Base-by-base conservation (phyloP, 129 eudicot species). In the Chrysanthemum lavandulifolium region DNA sequence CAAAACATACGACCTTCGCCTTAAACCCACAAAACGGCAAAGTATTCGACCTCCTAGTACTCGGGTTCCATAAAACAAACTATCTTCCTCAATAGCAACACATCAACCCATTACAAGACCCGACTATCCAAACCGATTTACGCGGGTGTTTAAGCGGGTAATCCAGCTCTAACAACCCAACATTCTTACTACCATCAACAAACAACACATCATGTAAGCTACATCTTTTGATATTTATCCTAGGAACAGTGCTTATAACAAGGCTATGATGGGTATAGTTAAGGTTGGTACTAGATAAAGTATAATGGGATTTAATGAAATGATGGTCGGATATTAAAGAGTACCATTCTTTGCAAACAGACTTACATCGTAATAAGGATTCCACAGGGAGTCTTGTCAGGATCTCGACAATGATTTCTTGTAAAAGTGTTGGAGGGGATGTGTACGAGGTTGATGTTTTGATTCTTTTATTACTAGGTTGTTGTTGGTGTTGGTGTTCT, bases 31-130 rank as follows among this genome's bases (percentile, higher is more conserved):
- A 64, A 18, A 40, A 53, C 0, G 88, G 84, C 64, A 89, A 59
- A n/a, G 53, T 75, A 4, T 59, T 78, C 0, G 83, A 82, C 16
- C 19, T 63, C 33, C 89, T 55, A 16, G 78, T 82, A 14, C 79
- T 51, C 10, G 96, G 96, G 80, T 89, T 89, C 96, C 96, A 89
- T 15, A 89, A 71, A 82, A 80, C 56, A 82, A 0, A 10, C 67
- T 73, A 11, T 72, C 76, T 5, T 86, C 88, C 10, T 82, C 82
- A 3, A 80, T 75, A 10, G 83, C 79, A 11, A 86, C 84, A 86
- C 40, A 84, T 64, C 73, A 89, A 76, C 19, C 96, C 96, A 33
- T 86, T 84, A 68, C 82, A 78, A 58, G 65, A 74, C 23, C 92
- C 91, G 36, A 73, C 79, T 8, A 86, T 48, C 73, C 80, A 73